Percentiles rank a stretch among this genome's conserved stretches.
Evolutionary conservation across 2,329 filamentous ascomycete genomes (phyloP).

Genomic region (Amauroascus verrucosus): DNA sequence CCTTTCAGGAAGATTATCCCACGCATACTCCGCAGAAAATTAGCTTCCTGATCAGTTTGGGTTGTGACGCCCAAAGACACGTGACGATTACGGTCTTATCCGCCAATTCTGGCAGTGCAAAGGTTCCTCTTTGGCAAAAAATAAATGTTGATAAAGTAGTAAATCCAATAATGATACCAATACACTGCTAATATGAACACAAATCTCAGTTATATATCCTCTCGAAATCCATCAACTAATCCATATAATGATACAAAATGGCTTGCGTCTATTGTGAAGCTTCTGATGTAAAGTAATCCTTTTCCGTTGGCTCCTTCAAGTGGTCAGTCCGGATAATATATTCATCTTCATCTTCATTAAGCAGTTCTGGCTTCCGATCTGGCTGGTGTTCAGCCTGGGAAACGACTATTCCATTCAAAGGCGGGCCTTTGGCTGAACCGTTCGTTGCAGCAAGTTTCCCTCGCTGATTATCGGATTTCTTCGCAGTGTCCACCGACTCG

Average conservation of each 20-base stretch:
- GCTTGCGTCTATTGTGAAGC: not conserved
- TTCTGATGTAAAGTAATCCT: not conserved
- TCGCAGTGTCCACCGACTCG: constrained; percentile 49
- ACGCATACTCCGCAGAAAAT: too few relatives aligned
- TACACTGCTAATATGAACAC: not conserved
- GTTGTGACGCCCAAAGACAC: too few relatives aligned
- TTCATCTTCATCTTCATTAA: constrained; percentile 28
- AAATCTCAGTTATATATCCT: not conserved
- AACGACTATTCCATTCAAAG: constrained; percentile 23
- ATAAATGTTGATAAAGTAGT: not conserved
- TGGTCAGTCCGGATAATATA: constrained; percentile 34
- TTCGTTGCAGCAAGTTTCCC: constrained; percentile 8
- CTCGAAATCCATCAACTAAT: not conserved
- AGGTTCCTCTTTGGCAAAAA: not conserved
- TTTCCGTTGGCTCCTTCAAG: constrained; percentile 15
- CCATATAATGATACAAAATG: not conserved
- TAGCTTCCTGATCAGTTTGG: too few relatives aligned
- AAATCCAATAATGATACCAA: not conserved
- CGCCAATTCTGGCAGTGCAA: too few relatives aligned
- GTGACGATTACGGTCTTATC: not conserved
- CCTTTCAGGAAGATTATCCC: too few relatives aligned
- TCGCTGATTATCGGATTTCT: constrained; percentile 24
- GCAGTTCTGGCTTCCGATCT: not conserved
- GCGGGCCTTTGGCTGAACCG: constrained; percentile 24
- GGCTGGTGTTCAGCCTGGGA: constrained; percentile 9